phyloP scores from a whole-genome alignment of 2,329 filamentous ascomycete genomes.

The Ophiostoma australiae region DNA sequence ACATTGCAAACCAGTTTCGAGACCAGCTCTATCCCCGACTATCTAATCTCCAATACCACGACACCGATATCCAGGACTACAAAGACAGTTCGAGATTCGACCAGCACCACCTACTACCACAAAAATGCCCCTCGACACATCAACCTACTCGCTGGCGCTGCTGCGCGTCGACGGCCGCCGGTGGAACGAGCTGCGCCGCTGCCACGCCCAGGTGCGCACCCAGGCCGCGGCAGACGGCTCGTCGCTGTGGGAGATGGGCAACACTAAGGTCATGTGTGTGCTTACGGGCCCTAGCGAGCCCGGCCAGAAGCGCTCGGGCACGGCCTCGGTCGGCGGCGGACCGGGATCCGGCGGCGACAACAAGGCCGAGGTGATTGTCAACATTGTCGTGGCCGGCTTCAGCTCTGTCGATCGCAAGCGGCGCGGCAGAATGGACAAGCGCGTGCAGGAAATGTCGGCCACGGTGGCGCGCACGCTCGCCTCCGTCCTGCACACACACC shows the following conservation, averaged over 20 bases:
- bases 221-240: constrained; percentile 91
- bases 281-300: constrained; percentile 78
- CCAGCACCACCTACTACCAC: not conserved
- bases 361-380: constrained; percentile 68
- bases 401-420: constrained; percentile 79
- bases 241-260: constrained; percentile 92
- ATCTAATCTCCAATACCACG: not conserved
- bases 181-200: constrained; percentile 92
- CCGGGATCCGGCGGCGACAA: constrained; percentile 35
- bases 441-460: constrained; percentile 73
- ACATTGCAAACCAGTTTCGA: not conserved
- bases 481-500: constrained; percentile 72
- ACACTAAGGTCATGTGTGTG: constrained; percentile 94
- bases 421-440: constrained; percentile 72
- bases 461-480: constrained; percentile 74
- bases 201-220: constrained; percentile 84
- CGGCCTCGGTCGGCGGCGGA: constrained; percentile 28
- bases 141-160: constrained; percentile 81
- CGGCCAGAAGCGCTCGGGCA: constrained; percentile 35
- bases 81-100: not conserved
- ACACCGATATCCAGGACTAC: not conserved
- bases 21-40: not conserved
- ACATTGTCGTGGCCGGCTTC: constrained; percentile 82
- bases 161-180: constrained; percentile 77
- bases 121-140: constrained; percentile 87